Evolutionary conservation across 2,329 filamentous ascomycete genomes (phyloP).

Genomic region (Hypomyces rosellus): DNA sequence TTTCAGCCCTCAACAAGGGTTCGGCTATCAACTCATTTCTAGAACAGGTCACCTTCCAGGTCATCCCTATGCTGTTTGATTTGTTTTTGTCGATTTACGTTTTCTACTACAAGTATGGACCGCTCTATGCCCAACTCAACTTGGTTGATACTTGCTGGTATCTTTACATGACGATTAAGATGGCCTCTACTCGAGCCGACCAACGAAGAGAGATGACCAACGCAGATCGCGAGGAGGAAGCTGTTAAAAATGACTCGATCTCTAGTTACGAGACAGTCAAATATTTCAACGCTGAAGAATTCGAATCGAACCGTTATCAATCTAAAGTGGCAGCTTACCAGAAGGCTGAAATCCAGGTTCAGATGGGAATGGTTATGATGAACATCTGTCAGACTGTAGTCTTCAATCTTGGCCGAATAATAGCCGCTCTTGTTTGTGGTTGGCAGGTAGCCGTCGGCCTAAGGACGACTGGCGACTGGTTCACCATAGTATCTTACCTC

Average conservation of each 20-base stretch:
- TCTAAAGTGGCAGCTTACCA: conserved; percentile 66
- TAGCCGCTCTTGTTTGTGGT: conserved; percentile 66
- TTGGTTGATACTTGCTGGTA: conserved; percentile 92
- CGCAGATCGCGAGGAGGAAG: conserved; percentile 88
- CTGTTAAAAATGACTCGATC: conserved; percentile 97
- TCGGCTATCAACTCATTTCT: conserved; percentile 94
- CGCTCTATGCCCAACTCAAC: conserved; percentile 85
- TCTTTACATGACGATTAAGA: conserved; percentile 90
- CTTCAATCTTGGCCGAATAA: conserved; percentile 69
- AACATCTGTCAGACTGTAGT: conserved; percentile 76
- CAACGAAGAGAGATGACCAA: conserved; percentile 93
- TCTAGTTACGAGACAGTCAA: conserved; percentile 97
- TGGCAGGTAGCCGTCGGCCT: conserved; percentile 67
- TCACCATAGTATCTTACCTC: conserved; percentile 68
- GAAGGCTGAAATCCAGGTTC: conserved; percentile 66
- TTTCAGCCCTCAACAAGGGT: conserved; percentile 93
- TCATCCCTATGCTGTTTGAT: conserved; percentile 91
- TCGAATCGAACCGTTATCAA: conserved; percentile 69
- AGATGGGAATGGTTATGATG: conserved; percentile 71
- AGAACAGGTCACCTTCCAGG: conserved; percentile 92
- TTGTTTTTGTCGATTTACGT: conserved; percentile 72
- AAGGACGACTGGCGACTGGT: conserved; percentile 64
- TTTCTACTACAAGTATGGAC: conserved; percentile 57
- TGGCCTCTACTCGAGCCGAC: conserved; percentile 88
- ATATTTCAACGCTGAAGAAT: conserved; percentile 80